A percentile compares a stretch with the other conserved stretches of the same genome.
These are phyloP conservation scores for Phialophora verrucosa DNA, from an alignment of 2,329 filamentous ascomycete species.

Conservation along the genomic window DNA sequence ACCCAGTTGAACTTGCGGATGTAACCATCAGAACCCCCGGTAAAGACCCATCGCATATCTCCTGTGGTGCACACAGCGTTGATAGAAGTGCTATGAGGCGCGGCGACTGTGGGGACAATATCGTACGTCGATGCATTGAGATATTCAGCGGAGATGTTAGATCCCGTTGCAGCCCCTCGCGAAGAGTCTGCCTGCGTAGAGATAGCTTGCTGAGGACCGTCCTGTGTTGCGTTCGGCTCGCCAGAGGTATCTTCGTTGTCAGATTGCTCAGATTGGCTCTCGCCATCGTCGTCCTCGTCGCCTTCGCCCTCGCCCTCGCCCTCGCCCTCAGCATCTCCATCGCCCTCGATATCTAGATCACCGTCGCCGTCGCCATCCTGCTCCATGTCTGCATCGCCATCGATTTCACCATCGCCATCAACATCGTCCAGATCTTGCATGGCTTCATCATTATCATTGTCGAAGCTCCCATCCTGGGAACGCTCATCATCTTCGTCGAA, in stretches of 20 bases:
- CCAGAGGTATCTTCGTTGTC: conserved; percentile 50
- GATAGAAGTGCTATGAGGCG: conserved; percentile 92
- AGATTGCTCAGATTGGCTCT: conserved; percentile 42
- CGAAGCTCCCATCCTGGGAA: conserved; percentile 57
- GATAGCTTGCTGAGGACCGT: conserved; percentile 43
- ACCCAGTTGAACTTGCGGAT: conserved; percentile 96
- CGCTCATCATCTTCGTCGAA: conserved; percentile 46
- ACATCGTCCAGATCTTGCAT: conserved; percentile 51
- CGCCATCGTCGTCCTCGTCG: conserved; percentile 56
- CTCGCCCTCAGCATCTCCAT: conserved; percentile 51
- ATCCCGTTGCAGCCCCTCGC: conserved; percentile 29
- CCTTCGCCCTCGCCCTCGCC: conserved; percentile 56
- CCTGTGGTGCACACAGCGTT: conserved; percentile 91
- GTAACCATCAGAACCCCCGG: conserved; percentile 90
- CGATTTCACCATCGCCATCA: conserved; percentile 40
- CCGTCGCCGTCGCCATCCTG: conserved; percentile 47
- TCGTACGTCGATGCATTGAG: conserved; percentile 83
- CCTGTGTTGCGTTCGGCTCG: conserved; percentile 48
- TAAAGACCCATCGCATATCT: conserved; percentile 94
- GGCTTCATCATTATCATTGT: conserved; percentile 55
- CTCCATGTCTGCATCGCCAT: conserved; percentile 54
- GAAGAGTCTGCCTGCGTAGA: conserved; percentile 39
- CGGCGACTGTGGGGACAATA: conserved; percentile 95
- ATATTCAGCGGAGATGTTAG: conserved; percentile 75
- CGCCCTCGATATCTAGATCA: conserved; percentile 48